These are phyloP conservation scores for Schizophyllum commune DNA, from an alignment of 1,284 basidiomycete species.

Conservation along the genomic window DNA sequence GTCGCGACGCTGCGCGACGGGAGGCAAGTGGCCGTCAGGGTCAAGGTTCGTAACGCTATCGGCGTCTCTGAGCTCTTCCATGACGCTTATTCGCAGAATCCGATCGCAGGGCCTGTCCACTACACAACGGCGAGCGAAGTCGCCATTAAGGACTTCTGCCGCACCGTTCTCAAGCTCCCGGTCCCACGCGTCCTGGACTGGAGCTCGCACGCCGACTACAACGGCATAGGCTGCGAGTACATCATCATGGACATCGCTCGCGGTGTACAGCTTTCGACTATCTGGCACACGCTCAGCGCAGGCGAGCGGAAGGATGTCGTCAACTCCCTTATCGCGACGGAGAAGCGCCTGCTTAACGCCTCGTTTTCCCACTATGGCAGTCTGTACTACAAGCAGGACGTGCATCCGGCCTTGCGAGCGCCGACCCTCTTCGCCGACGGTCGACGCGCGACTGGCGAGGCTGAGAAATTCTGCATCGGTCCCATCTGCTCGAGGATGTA, in stretches of 20 bases:
- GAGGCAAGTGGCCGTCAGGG: background rate
- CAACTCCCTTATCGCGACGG: constrained; percentile 14
- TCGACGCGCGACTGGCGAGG: too few species aligned
- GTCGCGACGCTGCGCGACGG: background rate
- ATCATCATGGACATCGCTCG: constrained; percentile 29
- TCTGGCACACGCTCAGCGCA: constrained; percentile 14
- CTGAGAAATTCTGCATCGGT: constrained; percentile 22
- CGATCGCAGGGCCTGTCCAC: constrained; percentile 21
- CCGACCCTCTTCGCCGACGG: constrained; percentile 11
- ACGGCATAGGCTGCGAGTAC: constrained; percentile 26
- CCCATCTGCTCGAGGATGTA: constrained; percentile 19
- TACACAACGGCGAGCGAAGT: constrained; percentile 31
- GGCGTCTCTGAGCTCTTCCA: too few species aligned
- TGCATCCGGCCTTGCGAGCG: constrained; percentile 14
- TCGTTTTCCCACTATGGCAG: constrained; percentile 27
- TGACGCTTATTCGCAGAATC: background rate
- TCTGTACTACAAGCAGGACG: constrained; percentile 28
- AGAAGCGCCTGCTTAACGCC: constrained; percentile 13
- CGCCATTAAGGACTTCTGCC: constrained; percentile 28
- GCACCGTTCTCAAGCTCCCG: constrained; percentile 20
- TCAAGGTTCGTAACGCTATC: background rate
- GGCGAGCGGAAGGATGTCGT: constrained; percentile 8
- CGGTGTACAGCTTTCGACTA: constrained; percentile 19
- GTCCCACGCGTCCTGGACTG: constrained; percentile 27
- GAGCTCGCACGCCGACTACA: constrained; percentile 17